Evolutionary conservation across 768 basidiomycete genomes (phyloP).

Genomic region (Pleurotus pulmonarius): DNA sequence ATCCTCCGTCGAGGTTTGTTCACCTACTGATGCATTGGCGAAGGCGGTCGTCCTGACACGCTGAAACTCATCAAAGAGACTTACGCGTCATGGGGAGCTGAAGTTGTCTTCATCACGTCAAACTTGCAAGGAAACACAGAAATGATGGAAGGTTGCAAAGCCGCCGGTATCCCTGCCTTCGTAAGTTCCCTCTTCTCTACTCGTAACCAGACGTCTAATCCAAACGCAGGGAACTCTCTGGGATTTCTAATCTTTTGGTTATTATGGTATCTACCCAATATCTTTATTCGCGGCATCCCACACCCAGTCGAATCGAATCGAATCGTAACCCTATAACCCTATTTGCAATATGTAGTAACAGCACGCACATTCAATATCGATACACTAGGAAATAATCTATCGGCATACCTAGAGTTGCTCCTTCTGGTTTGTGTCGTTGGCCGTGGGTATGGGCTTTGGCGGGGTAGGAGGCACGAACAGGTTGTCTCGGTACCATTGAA

Average conservation of each 20-base stretch:
- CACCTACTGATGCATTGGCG: not conserved
- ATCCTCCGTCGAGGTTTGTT: not conserved
- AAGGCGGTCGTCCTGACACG: conserved; percentile 69
- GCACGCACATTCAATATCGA: not conserved
- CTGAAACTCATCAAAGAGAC: conserved; percentile 75
- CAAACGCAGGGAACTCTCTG: conserved; percentile 57
- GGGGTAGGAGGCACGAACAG: conserved; percentile 50
- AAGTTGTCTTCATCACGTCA: conserved; percentile 82
- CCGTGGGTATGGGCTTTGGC: not conserved
- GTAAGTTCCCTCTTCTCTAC: conserved; percentile 27
- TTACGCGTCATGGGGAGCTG: conserved; percentile 76
- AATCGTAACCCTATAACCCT: not conserved
- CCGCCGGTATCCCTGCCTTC: conserved; percentile 64
- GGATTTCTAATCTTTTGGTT: conserved; percentile 51
- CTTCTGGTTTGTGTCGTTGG: not conserved
- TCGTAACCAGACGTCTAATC: not conserved
- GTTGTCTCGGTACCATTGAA: conserved; percentile 75
- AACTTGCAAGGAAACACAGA: conserved; percentile 76
- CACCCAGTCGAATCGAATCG: not conserved
- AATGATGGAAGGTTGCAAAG: conserved; percentile 80
- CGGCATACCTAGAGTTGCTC: too few relatives aligned
- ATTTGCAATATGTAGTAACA: conserved; percentile 9
- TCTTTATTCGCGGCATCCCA: conserved; percentile 6
- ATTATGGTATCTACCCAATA: not conserved
- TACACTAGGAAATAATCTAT: not conserved